Evolutionary conservation across 495 filamentous ascomycete genomes (phyloP).

Genomic region (Trichoderma gamsii): DNA sequence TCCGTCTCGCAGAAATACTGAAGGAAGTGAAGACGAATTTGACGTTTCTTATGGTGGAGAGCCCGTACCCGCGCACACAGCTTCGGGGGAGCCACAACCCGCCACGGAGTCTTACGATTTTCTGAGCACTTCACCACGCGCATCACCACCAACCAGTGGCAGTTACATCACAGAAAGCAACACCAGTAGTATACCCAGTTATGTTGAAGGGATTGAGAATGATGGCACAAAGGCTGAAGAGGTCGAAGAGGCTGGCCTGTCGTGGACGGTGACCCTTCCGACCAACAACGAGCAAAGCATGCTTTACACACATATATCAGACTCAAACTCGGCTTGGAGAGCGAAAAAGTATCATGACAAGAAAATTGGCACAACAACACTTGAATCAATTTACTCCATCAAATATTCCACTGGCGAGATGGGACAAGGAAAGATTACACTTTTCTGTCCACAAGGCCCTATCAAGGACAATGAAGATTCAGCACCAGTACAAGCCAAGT

Average conservation of each 20-base stretch:
- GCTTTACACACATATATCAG: not conserved
- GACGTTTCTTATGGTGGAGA: not conserved
- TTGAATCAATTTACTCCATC: not conserved
- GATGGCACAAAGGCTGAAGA: not conserved
- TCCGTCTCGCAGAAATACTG: not conserved
- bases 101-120: not conserved
- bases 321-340: not conserved
- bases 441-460: not conserved
- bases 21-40: not conserved
- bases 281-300: not conserved
- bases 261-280: not conserved
- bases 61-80: not conserved
- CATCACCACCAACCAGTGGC: not conserved
- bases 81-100: not conserved
- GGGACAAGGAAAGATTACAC: not conserved
- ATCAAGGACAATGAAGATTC: not conserved
- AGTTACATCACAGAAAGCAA: not conserved
- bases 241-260: not conserved
- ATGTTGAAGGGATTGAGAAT: not conserved
- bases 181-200: not conserved
- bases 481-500: not conserved
- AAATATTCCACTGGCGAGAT: not conserved
- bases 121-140: not conserved
- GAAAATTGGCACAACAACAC: not conserved
- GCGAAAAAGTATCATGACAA: not conserved